Evolutionary conservation across 768 basidiomycete genomes (phyloP), one percentile per base, ranked within the genome.

Genomic region (Boletus reticuloceps): DNA sequence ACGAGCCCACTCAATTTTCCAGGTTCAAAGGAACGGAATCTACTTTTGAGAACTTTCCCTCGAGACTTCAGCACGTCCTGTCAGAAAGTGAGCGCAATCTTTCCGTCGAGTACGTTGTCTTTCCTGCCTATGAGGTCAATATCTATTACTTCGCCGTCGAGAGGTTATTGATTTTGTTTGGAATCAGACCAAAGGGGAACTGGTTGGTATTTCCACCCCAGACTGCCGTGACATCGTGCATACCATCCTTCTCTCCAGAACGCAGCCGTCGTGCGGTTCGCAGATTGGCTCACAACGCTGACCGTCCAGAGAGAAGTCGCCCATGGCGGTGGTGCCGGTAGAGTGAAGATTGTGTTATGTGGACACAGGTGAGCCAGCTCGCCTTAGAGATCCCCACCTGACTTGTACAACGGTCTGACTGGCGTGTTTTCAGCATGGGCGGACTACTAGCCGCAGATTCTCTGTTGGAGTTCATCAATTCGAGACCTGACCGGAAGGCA

Each of bases 221-320:
- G 41, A 27, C 20, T 16, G 4, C 44, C 27, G 14, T 51, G 31
- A 47, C 37, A 31, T 45, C 51, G 44, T 58, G 10, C 42, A 32
- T 19, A 50, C 31, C 43, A 20, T n/a, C 12, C 42, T 41, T 42
- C 50, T 37, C 50, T 47, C 29, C 58, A 94, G 92, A 82, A 79
- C 44, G 85, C 85, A 66, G 92, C 94, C 14, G 88, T 94, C 4
- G 81, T 87, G 31, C 82, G 83, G 9, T 95, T 97, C 69, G 84
- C 91, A 9, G 94, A 96, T 66, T 97, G 94, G 95, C 81, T 97
- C 41, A 89, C 91, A 1, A 88, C 84, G n/a, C 72, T 91, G 20
- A 91, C 89, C 6, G 88, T 96, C n/a, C 82, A 91, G 67, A 82
- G 81, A 57, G 94, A 96, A 69, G 88, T 87, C 20, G 83, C 85